These are phyloP conservation scores for Aspergillus bombycis DNA, from an alignment of 2,329 filamentous ascomycete genomes.

Conservation along the genomic window DNA sequence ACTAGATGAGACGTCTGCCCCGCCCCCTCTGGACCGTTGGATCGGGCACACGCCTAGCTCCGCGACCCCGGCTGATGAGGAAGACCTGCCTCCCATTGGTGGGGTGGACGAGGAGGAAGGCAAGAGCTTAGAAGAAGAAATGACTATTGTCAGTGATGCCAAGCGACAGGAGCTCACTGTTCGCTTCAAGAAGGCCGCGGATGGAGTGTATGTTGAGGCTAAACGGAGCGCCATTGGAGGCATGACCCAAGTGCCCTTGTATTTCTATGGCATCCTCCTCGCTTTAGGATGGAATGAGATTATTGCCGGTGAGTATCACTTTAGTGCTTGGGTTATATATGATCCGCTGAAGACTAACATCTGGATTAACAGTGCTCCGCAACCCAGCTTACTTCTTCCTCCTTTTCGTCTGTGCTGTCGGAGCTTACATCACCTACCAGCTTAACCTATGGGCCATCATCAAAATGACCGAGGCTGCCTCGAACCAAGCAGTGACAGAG, in stretches of 20 bases:
- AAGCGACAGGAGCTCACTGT: slow-evolving; percentile 91
- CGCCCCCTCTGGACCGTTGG: slow-evolving; percentile 83
- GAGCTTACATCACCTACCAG: slow-evolving; percentile 85
- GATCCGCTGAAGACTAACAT: slow-evolving; percentile 1
- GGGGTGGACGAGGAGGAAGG: slow-evolving; percentile 94
- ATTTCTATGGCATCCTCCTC: slow-evolving; percentile 88
- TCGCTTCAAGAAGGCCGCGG: slow-evolving; percentile 96
- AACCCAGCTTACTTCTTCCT: slow-evolving; percentile 94
- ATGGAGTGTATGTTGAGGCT: slow-evolving; percentile 96
- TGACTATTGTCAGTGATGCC: slow-evolving; percentile 86
- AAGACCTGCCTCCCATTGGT: slow-evolving; percentile 84
- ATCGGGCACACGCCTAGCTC: slow-evolving; percentile 76
- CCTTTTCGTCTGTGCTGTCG: slow-evolving; percentile 74
- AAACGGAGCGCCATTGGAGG: slow-evolving; percentile 96
- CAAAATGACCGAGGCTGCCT: slow-evolving; percentile 90
- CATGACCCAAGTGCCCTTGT: slow-evolving; percentile 88
- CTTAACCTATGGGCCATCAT: slow-evolving; percentile 96
- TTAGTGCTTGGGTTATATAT: neutral
- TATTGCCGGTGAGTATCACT: slow-evolving; percentile 71
- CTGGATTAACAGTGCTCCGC: slow-evolving; percentile 71
- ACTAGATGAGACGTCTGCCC: slow-evolving; percentile 70
- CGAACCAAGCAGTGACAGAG: slow-evolving; percentile 82
- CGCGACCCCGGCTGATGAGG: slow-evolving; percentile 81
- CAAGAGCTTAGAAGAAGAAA: slow-evolving; percentile 93
- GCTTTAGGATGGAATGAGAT: slow-evolving; percentile 99